Percentiles rank a stretch among this genome's conserved stretches.
Evolutionary conservation across 345 rosid species (phyloP).

Genomic region (Rhizophora mangle): DNA sequence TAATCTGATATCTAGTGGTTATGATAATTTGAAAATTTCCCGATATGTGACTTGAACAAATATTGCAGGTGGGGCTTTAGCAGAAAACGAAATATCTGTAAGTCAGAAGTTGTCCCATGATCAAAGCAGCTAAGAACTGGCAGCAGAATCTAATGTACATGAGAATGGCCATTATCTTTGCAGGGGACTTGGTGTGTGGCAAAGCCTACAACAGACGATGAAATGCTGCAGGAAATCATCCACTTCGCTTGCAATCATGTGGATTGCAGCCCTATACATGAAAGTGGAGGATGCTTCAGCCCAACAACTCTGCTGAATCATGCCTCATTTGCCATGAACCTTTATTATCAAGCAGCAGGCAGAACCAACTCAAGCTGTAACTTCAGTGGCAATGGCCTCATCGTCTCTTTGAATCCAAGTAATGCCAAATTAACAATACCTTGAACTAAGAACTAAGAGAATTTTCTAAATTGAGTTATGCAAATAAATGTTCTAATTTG

Average conservation of each 20-base stretch:
- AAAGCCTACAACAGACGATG: slow-evolving; percentile 10
- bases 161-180: background rate
- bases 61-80: background rate
- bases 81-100: background rate
- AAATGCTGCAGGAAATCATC: slow-evolving; percentile 5
- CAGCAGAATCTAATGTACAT: no score
- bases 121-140: no score
- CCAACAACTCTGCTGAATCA: slow-evolving; percentile 21
- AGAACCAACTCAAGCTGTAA: slow-evolving; percentile 9
- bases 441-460: no score
- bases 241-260: slow-evolving; percentile 18
- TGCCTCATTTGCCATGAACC: slow-evolving; percentile 31
- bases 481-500: background rate
- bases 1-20: no score
- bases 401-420: slow-evolving; percentile 20
- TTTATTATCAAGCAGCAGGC: slow-evolving; percentile 14
- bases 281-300: slow-evolving; percentile 20
- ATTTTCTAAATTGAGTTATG: no score
- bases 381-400: slow-evolving; percentile 12
- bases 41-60: background rate
- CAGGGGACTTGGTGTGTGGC: slow-evolving; percentile 22
- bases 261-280: slow-evolving; percentile 4
- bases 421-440: background rate
- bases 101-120: background rate
- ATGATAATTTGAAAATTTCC: no score